These are phyloP conservation scores for Candida adriatica DNA, from an alignment of 805 yeast species.

Conservation along the genomic window DNA sequence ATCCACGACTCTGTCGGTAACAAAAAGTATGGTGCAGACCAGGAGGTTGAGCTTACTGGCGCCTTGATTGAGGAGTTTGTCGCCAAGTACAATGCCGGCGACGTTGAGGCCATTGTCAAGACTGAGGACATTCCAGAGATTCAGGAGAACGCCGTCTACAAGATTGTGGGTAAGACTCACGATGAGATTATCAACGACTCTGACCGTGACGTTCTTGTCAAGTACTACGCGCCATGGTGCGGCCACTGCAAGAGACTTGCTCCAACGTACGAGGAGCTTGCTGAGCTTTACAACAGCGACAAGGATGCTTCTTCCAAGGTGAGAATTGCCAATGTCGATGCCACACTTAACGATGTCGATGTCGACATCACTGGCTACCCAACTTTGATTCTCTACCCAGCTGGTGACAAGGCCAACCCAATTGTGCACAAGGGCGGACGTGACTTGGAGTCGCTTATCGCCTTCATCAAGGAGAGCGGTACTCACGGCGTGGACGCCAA, in stretches of 20 bases:
- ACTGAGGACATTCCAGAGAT: slow-evolving; percentile 80
- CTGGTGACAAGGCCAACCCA: slow-evolving; percentile 64
- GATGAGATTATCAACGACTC: slow-evolving; percentile 54
- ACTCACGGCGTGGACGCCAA: slow-evolving; percentile 52
- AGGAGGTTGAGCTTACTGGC: slow-evolving; percentile 43
- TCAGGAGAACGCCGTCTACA: slow-evolving; percentile 69
- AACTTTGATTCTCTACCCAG: slow-evolving; percentile 86
- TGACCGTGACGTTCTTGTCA: slow-evolving; percentile 68
- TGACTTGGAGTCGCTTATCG: slow-evolving; percentile 61
- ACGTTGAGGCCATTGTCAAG: slow-evolving; percentile 66
- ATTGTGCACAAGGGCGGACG: slow-evolving; percentile 64
- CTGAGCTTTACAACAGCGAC: slow-evolving; percentile 53
- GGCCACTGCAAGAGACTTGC: slow-evolving; percentile 92
- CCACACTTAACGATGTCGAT: slow-evolving; percentile 82
- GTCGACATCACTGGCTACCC: slow-evolving; percentile 87
- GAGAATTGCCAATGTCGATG: slow-evolving; percentile 80
- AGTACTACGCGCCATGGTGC: slow-evolving; percentile 97
- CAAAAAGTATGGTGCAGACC: slow-evolving; percentile 73
- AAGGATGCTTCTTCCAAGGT: slow-evolving; percentile 45
- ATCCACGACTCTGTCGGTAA: slow-evolving; percentile 67
- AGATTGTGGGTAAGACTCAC: slow-evolving; percentile 80
- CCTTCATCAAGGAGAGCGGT: slow-evolving; percentile 68
- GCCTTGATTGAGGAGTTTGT: slow-evolving; percentile 57
- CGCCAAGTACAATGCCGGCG: slow-evolving; percentile 54
- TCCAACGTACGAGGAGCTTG: slow-evolving; percentile 84